These are phyloP conservation scores for Scheffersomyces titani DNA, from an alignment of 1,139 yeast genomes.

Conservation along the genomic window DNA sequence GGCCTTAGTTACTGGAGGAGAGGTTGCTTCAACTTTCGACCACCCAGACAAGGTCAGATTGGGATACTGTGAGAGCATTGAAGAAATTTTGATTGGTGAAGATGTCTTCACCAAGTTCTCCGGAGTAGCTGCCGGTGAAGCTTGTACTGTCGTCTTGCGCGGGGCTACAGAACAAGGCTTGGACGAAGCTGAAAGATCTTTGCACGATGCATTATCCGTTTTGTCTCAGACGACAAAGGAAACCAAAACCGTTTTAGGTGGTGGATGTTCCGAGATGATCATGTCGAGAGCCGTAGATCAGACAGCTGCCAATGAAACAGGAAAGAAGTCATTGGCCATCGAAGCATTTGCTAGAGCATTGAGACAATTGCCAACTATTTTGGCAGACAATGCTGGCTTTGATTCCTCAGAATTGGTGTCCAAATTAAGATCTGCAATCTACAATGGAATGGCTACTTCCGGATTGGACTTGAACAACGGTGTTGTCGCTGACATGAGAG, in stretches of 20 bases:
- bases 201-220: conserved; percentile 95
- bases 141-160: conserved; percentile 92
- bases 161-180: conserved; percentile 97
- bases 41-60: conserved; percentile 81
- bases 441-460: conserved; percentile 87
- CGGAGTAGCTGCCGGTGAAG: conserved; percentile 94
- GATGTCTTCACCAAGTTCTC: conserved; percentile 82
- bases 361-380: conserved; percentile 91
- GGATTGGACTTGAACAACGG: conserved; percentile 90
- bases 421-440: conserved; percentile 87
- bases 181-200: conserved; percentile 96
- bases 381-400: conserved; percentile 96
- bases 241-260: conserved; percentile 95
- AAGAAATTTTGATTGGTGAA: conserved; percentile 92
- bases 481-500: conserved; percentile 89
- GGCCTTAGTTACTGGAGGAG: conserved; percentile 97
- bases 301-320: conserved; percentile 89
- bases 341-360: conserved; percentile 94
- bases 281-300: conserved; percentile 98
- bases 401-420: conserved; percentile 93
- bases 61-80: conserved; percentile 88
- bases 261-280: conserved; percentile 97
- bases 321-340: conserved; percentile 91
- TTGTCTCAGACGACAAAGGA: conserved; percentile 93
- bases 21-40: conserved; percentile 96